Conservation (phyloP, 306 rosid genomes). For the Purshia tridentata region DNA sequence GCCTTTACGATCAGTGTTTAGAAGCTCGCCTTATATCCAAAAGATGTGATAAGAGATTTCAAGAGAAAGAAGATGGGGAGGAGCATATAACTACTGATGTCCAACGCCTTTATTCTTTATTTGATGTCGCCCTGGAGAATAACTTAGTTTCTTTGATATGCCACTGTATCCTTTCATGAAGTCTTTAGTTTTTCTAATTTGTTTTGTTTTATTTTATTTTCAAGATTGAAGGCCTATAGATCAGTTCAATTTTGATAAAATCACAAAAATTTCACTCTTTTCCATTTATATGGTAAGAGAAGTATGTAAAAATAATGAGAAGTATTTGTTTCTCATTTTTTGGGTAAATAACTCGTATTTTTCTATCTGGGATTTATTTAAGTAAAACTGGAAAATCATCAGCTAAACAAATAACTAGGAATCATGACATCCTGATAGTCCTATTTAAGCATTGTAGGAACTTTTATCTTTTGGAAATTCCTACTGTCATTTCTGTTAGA, state of each 20-base stretch:
- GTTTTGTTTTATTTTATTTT: background rate
- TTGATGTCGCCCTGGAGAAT: slow-evolving; percentile 98
- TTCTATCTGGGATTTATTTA: background rate
- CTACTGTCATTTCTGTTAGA: background rate
- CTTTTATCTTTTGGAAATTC: background rate
- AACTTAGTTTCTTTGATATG: slow-evolving; percentile 82
- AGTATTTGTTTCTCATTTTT: background rate
- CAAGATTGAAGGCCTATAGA: background rate
- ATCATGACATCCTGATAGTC: background rate
- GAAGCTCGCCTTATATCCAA: slow-evolving; percentile 89
- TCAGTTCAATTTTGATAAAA: background rate
- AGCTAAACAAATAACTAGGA: slow-evolving; percentile 1
- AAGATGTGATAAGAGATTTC: slow-evolving; percentile 72
- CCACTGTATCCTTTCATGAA: slow-evolving; percentile 77
- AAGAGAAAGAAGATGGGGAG: slow-evolving; percentile 74
- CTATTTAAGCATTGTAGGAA: background rate
- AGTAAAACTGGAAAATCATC: slow-evolving; percentile 1
- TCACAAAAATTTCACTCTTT: background rate
- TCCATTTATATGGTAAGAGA: slow-evolving; percentile 3
- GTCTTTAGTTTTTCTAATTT: background rate
- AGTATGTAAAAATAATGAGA: background rate
- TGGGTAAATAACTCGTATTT: background rate
- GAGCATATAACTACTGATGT: slow-evolving; percentile 71
- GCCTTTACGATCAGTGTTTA: slow-evolving; percentile 74
- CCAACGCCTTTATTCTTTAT: slow-evolving; percentile 74